Evolutionary conservation across 2,329 filamentous ascomycete genomes (phyloP).

Genomic region (Penicillium sp.): DNA sequence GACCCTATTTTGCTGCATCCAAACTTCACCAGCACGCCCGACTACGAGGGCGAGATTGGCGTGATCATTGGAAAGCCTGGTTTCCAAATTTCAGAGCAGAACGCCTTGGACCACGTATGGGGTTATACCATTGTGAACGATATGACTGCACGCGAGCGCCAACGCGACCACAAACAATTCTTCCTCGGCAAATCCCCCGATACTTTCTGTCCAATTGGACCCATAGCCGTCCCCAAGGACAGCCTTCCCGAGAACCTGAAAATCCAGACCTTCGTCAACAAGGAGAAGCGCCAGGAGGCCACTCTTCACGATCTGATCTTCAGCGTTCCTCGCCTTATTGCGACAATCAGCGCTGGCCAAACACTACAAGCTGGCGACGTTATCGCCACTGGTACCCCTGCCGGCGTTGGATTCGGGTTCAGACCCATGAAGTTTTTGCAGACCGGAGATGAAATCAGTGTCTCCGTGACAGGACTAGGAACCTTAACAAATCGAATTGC

Average conservation of each 20-base stretch:
- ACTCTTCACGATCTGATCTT: slow-evolving; percentile 51
- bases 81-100: slow-evolving; percentile 40
- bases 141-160: slow-evolving; percentile 52
- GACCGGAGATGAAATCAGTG: slow-evolving; percentile 41
- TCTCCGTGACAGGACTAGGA: slow-evolving; percentile 44
- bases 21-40: slow-evolving; percentile 48
- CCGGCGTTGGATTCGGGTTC: slow-evolving; percentile 49
- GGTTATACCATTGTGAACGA: slow-evolving; percentile 57
- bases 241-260: slow-evolving; percentile 43
- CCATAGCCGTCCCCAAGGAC: slow-evolving; percentile 48
- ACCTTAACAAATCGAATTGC: slow-evolving; percentile 43
- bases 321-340: slow-evolving; percentile 45
- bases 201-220: slow-evolving; percentile 56
- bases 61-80: slow-evolving; percentile 53
- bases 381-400: slow-evolving; percentile 48
- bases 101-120: slow-evolving; percentile 53
- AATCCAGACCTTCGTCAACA: slow-evolving; percentile 49
- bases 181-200: slow-evolving; percentile 56
- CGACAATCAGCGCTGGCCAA: slow-evolving; percentile 47
- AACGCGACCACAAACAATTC: slow-evolving; percentile 58
- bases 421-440: slow-evolving; percentile 43
- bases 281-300: slow-evolving; percentile 48
- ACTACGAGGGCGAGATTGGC: slow-evolving; percentile 56
- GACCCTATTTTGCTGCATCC: slow-evolving; percentile 47
- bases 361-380: slow-evolving; percentile 51